Conservation (phyloP, 192 early-diverging fungal species). For the Coemansia sp. region DNA sequence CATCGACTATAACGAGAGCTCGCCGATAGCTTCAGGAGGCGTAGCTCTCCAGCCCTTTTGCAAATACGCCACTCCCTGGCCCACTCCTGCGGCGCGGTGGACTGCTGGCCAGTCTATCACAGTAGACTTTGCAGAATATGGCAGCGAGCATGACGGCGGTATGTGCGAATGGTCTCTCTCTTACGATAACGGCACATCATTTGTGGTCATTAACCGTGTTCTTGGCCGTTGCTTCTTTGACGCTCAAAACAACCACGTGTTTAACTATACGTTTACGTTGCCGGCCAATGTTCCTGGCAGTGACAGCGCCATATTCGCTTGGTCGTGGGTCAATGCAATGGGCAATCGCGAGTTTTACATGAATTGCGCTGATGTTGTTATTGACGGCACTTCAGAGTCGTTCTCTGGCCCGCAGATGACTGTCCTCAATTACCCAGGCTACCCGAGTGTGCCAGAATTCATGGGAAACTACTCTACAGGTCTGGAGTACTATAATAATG, state of each 20-base stretch:
- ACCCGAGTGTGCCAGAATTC: constrained; percentile 53
- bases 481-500: constrained; percentile 8
- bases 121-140: constrained; percentile 30
- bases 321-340: constrained; percentile 64
- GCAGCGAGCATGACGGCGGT: constrained; percentile 58
- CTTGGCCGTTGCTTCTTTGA: constrained; percentile 24
- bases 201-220: constrained; percentile 55
- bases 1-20: constrained; percentile 26
- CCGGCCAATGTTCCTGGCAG: constrained; percentile 54
- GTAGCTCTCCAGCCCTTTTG: constrained; percentile 27
- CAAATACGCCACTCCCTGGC: constrained; percentile 32
- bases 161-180: constrained; percentile 65
- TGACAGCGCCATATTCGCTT: constrained; percentile 55
- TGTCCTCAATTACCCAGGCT: constrained; percentile 18
- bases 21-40: constrained; percentile 20
- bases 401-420: constrained; percentile 21
- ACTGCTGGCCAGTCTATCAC: constrained; percentile 30
- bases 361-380: constrained; percentile 33
- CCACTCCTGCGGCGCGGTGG: constrained; percentile 21
- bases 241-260: constrained; percentile 2
- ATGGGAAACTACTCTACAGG: constrained; percentile 15
- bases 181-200: constrained; percentile 56
- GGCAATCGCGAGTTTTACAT: constrained; percentile 56
- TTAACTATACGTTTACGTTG: constrained; percentile 28
- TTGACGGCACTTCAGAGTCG: constrained; percentile 3